phyloP scores from a whole-genome alignment of 768 basidiomycete genomes.

The Lactarius hengduanensis region DNA sequence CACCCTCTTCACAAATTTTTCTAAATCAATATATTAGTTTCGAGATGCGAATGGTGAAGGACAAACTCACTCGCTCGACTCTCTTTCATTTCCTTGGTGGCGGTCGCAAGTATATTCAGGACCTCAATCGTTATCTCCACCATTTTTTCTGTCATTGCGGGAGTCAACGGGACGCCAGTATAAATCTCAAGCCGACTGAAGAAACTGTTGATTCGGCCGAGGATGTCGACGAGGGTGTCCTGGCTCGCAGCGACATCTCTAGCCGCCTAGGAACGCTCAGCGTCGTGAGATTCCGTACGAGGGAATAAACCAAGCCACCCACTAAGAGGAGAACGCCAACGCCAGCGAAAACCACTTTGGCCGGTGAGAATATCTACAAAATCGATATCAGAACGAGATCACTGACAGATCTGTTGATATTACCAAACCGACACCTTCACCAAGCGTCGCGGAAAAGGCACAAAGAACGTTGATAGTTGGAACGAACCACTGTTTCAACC shows the following conservation, averaged over 20 bases:
- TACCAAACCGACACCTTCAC: neutral
- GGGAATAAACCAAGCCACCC: neutral
- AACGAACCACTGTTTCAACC: neutral
- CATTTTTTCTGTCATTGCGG: neutral
- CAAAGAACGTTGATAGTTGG: neutral
- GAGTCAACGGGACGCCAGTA: neutral
- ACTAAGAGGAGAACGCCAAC: neutral
- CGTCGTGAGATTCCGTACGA: neutral
- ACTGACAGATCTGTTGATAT: neutral
- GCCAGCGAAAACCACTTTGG: neutral
- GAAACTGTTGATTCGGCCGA: neutral
- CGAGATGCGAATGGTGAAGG: neutral
- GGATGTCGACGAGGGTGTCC: neutral
- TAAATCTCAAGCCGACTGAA: neutral
- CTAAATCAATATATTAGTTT: neutral
- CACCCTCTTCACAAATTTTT: conserved; percentile 1
- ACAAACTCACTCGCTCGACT: neutral
- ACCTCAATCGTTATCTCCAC: neutral
- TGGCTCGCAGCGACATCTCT: neutral
- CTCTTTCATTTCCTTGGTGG: neutral
- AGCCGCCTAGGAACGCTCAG: neutral
- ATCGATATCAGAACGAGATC: neutral
- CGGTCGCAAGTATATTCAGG: neutral
- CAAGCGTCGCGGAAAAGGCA: neutral
- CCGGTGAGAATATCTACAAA: neutral